Conservation (phyloP, 2,329 filamentous ascomycete genomes). For the Colletotrichum cuscutae region DNA sequence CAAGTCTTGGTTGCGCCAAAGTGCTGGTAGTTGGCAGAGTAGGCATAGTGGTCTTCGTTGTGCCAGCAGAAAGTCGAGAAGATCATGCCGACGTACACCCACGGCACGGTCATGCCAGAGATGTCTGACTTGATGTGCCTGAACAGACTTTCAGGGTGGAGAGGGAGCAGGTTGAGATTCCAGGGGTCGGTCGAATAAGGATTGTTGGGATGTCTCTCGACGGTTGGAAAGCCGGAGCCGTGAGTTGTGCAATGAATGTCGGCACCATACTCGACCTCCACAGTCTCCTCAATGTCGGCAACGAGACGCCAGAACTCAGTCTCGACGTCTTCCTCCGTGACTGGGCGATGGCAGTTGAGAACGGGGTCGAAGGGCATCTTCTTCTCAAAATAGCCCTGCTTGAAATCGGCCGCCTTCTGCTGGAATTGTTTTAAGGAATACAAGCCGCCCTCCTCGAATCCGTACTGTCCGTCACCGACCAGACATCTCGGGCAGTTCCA, state of each 20-base stretch:
- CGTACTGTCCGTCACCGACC: constrained; percentile 95
- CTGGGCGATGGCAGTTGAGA: constrained; percentile 80
- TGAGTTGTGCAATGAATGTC: constrained; percentile 99
- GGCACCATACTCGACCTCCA: constrained; percentile 97
- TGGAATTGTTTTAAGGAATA: constrained; percentile 97
- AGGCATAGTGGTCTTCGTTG: constrained; percentile 97
- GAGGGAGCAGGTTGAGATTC: constrained; percentile 94
- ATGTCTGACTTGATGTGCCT: constrained; percentile 98
- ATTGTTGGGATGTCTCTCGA: constrained; percentile 89
- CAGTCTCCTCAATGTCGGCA: constrained; percentile 91
- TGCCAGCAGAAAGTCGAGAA: constrained; percentile 99
- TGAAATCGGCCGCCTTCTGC: constrained; percentile 94
- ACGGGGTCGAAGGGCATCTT: constrained; percentile 90
- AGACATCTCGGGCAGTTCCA: constrained; percentile 98
- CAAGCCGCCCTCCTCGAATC: constrained; percentile 94
- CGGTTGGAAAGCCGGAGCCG: constrained; percentile 94
- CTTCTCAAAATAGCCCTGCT: constrained; percentile 90
- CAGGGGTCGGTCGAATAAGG: constrained; percentile 90
- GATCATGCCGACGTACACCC: constrained; percentile 99
- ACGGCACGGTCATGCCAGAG: constrained; percentile 98
- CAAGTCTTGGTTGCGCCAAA: constrained; percentile 98
- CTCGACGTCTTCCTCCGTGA: constrained; percentile 96
- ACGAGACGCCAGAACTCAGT: constrained; percentile 97
- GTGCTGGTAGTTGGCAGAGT: constrained; percentile 98
- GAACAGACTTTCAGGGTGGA: constrained; percentile 92